phyloP scores from a whole-genome alignment of 306 rosid genomes.

The Arachis stenosperma region DNA sequence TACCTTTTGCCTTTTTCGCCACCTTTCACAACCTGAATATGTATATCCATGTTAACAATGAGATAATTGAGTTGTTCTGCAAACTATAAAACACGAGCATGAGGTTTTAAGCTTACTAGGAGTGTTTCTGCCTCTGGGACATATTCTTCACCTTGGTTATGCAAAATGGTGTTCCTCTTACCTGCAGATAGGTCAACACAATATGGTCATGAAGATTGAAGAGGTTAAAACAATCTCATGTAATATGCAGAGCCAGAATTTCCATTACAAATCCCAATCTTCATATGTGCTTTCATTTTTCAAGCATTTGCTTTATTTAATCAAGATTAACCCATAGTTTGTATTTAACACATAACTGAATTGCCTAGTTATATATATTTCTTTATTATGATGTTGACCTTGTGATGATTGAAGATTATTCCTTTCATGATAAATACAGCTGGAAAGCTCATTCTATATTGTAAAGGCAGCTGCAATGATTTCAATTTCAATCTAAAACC shows the following conservation, averaged over 20 bases:
- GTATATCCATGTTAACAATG: slow-evolving; percentile 5
- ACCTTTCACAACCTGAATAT: slow-evolving; percentile 47
- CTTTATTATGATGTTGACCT: not conserved
- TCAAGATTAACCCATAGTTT: not conserved
- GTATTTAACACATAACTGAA: slow-evolving; percentile 10
- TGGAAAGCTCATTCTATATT: not conserved
- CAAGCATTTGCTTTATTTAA: not conserved
- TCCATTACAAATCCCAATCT: slow-evolving; percentile 8
- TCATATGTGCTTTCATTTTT: not conserved
- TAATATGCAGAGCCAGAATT: slow-evolving; percentile 12
- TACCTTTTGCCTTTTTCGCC: slow-evolving; percentile 41
- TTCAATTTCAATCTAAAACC: not conserved
- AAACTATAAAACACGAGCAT: slow-evolving; percentile 12
- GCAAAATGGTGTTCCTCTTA: slow-evolving; percentile 38
- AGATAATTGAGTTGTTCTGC: slow-evolving; percentile 12
- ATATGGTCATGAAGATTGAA: slow-evolving; percentile 20
- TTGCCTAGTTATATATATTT: not conserved
- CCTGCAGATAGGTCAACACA: slow-evolving; percentile 42
- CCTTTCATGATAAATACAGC: not conserved
- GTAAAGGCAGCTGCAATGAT: slow-evolving; percentile 32
- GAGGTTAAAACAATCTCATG: not conserved
- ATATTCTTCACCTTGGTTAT: slow-evolving; percentile 33
- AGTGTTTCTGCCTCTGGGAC: slow-evolving; percentile 50
- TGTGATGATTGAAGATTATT: slow-evolving; percentile 15
- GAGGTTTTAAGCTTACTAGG: slow-evolving; percentile 49